Base-by-base conservation (phyloP, 257 asterid genomes). In the Fraxinus anomala region DNA sequence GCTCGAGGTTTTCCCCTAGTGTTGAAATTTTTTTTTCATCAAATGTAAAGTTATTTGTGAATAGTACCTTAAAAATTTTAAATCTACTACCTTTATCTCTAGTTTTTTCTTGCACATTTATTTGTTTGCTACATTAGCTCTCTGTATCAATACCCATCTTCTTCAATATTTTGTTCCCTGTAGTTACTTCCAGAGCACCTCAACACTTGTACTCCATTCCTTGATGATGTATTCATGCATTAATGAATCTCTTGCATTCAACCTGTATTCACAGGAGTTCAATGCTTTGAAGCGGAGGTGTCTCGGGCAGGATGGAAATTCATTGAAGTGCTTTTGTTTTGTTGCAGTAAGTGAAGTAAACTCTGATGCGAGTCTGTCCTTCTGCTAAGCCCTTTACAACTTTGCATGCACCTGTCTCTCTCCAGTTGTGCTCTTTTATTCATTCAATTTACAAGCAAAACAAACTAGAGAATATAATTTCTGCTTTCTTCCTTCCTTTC, bases 271-370 rank as follows among this genome's bases (percentile, higher is more conserved):
- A 73, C 91, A 94, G 98, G 98, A 94, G 85, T 94, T 92, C 84
- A 89, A 91, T 85, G 92, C 97, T 79, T 79, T 94, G 86, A 94
- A 91, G 86, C 87, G 89, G 69, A 91, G 97, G 85, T 94, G 98
- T 87, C 85, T 73, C 68, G 88, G 89, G 17, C 97, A 88, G 88
- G 94, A 89, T 67, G 94, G 97, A 76, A 94, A 88, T 73, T 90
- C 94, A 36, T 84, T 89, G 84, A 92, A 90, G 83, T 94, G 97
- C 89, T 89, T 88, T 77, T 94, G 98, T 89, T 87, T 91, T 75
- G 91, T 94, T 83, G 93, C 96, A 44, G 98, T 94, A 88, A 80
- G 94, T 82, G 69, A 28, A 80, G 17, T 74, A 26, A 56, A 75
- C 59, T 54, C 42, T 61, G 75, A 31, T 67, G 39, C 31, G 49